Evolutionary conservation across 805 yeast genomes (phyloP), one percentile per base, ranked within the genome.

Genomic region (Wickerhamomyces rabaulensis): DNA sequence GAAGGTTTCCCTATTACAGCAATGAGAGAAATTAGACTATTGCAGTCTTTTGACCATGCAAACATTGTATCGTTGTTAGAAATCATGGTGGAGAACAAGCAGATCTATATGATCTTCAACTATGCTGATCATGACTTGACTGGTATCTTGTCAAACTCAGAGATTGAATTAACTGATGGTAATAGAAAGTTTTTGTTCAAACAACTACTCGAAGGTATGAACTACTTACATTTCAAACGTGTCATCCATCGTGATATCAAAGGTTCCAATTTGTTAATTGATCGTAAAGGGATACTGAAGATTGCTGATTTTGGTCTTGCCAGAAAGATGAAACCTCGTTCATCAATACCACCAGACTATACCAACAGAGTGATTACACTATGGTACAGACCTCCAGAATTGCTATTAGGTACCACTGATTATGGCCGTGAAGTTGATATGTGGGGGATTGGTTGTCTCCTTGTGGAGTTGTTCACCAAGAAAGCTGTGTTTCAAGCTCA

Each of bases 1-100:
- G 99, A 94, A 61, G 97, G 98, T 0, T 88, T 94, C 65, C 99
- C 99, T 2, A 86, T 94, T 20, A 94, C 99, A 0, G 96, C 98
- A 0, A 80, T 90, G 60, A 74, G 99, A 54, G 99, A 94, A 68
- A 88, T 91, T 50, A 82, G 89, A 52, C 69, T 92, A 16, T 70
- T 92, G 41, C 97, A 92, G 64, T 75, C 87, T 3, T 81, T 91
- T 54, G 79, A 85, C 45, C 97, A 94, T 65, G 77, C 74, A 16
- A 89, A 91, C 61, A 80, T 94, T 23, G 88, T 92, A 13, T 83
- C 92, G 0, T 70, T 94, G 38, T 65, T 78, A 39, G 99, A 94
- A 63, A 91, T 94, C 75, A 89, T 92, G 91, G 85, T 90, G 16
- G 95, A 88, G 55, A 63, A 67, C 63, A 68, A 64, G 52, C 80